Evolutionary conservation across 768 basidiomycete genomes (phyloP), one percentile per base, ranked within the genome.

Genomic region (Boletus barrowsii): DNA sequence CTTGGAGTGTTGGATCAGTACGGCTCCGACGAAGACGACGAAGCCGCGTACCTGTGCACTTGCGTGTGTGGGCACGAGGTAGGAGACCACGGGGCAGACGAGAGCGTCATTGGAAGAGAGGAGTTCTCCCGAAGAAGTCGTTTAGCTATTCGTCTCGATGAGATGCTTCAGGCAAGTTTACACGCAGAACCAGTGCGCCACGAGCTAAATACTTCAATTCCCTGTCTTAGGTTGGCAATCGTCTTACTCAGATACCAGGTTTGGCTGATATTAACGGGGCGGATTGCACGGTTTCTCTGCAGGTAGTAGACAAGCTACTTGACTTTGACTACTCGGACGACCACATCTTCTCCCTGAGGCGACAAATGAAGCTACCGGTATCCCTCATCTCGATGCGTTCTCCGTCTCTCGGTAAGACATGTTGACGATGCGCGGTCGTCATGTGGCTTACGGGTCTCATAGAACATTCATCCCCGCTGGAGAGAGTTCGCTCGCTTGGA

Each of bases 111-210:
- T 32, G 84, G 82, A 54, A 76, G 74, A 47, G 77, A 79, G 44
- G 87, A 92, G 70, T 86, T 87, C 68, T 69, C 73, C n/a, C 80
- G 93, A 39, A 79, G 89, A 68, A 82, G 79, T 41, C 84, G 83
- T 53, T 82, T 90, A 11, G 92, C 90, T 4, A 81, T 86, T 48
- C 81, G 88, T 53, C 78, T 94, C 49, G 93, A 95, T 64, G 90
- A 93, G 68, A 67, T 89, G 51, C 72, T 94, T 44, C 81, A 92
- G 80, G 93, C 90, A 62, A 62, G 65, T 65, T 15, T 39, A 30
- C 32, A 17, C 44, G 10, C 35, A 18, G 15, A 52, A 32, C 15
- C 18, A 36, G 48, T 20, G 47, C 49, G 50, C 57, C 29, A 42
- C 55, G 5, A 24, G 11, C 60, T 63, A 37, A 63, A 43, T n/a